Evolutionary conservation across 2,329 filamentous ascomycete species (phyloP).

Genomic region (Alternaria arbusti): DNA sequence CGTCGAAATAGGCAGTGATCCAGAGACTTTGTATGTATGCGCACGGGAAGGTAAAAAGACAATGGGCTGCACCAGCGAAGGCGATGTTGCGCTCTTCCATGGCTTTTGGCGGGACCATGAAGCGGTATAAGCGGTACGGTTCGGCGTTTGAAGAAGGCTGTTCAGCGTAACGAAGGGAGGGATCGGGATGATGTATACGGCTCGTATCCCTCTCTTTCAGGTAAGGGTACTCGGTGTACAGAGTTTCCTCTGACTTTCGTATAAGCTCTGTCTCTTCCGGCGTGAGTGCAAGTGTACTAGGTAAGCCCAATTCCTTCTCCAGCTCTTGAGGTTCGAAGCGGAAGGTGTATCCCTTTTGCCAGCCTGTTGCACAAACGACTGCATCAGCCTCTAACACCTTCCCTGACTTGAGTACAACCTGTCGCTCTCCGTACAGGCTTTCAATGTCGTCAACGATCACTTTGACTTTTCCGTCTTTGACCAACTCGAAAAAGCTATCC

Average conservation of each 20-base stretch:
- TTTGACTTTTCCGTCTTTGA: constrained; percentile 60
- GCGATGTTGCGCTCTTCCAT: constrained; percentile 17
- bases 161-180: constrained; percentile 19
- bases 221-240: constrained; percentile 22
- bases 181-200: constrained; percentile 25
- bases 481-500: constrained; percentile 62
- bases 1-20: constrained; percentile 68
- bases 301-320: constrained; percentile 56
- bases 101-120: constrained; percentile 48
- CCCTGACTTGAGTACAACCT: constrained; percentile 58
- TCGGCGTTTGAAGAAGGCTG: constrained; percentile 17
- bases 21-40: constrained; percentile 53
- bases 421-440: constrained; percentile 51
- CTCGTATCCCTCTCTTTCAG: constrained; percentile 26
- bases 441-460: constrained; percentile 64
- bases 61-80: constrained; percentile 40
- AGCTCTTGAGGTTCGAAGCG: constrained; percentile 55
- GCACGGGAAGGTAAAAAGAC: constrained; percentile 46
- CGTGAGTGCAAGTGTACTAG: constrained; percentile 36
- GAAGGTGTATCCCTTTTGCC: constrained; percentile 59
- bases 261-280: constrained; percentile 49
- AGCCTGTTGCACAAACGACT: constrained; percentile 64
- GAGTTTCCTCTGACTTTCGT: constrained; percentile 20
- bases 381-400: constrained; percentile 56
- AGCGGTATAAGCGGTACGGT: constrained; percentile 51